These are phyloP conservation scores for Backusella sp. DNA, from an alignment of 192 early-diverging fungal genomes.

Conservation along the genomic window DNA sequence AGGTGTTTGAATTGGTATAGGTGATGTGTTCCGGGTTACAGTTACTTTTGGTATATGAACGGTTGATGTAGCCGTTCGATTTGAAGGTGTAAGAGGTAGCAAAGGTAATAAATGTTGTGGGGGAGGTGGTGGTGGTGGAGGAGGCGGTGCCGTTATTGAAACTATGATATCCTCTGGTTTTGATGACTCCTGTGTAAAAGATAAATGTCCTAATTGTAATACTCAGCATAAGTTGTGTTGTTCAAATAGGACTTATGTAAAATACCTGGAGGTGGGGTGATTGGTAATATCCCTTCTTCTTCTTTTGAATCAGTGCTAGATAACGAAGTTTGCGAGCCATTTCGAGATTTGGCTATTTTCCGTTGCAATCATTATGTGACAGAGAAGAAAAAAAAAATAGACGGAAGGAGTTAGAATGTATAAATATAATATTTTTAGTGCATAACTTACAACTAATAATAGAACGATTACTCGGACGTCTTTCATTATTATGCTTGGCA, in stretches of 20 bases:
- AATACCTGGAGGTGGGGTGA: background rate
- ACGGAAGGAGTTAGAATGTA: background rate
- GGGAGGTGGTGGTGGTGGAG: background rate
- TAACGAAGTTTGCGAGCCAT: background rate
- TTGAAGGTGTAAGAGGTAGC: background rate
- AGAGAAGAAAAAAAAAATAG: background rate
- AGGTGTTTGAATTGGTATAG: background rate
- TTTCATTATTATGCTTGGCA: background rate
- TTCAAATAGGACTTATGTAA: background rate
- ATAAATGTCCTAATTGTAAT: background rate
- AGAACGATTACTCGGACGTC: background rate
- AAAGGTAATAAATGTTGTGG: background rate
- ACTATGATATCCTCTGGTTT: background rate
- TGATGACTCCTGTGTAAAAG: background rate
- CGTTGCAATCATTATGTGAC: background rate
- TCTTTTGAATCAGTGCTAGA: background rate
- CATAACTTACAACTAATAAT: background rate
- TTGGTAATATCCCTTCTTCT: background rate
- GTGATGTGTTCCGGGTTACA: background rate
- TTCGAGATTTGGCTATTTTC: background rate
- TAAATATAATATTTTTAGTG: background rate
- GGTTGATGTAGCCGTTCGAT: background rate
- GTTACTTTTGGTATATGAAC: background rate
- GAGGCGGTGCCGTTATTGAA: background rate
- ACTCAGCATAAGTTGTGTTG: background rate